Percentiles rank a stretch among this genome's conserved stretches.
Conservation (phyloP, 257 asterid genomes). For the Fraxinus excelsior region DNA sequence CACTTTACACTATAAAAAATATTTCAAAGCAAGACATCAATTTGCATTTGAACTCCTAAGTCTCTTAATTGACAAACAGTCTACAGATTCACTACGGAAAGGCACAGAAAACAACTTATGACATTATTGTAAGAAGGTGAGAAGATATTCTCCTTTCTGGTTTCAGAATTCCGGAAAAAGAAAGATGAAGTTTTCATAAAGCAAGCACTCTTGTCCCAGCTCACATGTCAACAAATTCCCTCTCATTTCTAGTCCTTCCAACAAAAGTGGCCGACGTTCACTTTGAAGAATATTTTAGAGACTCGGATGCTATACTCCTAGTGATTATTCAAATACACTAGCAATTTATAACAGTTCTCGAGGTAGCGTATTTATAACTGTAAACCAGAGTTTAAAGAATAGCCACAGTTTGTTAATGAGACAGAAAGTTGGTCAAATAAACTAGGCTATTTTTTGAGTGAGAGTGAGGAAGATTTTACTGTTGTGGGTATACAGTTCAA, state of each 20-base stretch:
- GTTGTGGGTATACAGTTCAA: neutral
- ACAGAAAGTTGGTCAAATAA: neutral
- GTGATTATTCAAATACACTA: neutral
- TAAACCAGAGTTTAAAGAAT: neutral
- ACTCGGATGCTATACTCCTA: neutral
- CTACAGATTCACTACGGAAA: neutral
- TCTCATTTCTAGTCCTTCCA: neutral
- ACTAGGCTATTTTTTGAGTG: neutral
- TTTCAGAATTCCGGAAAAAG: neutral
- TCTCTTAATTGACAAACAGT: neutral
- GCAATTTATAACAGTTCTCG: neutral
- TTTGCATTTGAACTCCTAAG: neutral
- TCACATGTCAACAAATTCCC: neutral
- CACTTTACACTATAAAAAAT: neutral
- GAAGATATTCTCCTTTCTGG: neutral
- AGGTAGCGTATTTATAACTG: neutral
- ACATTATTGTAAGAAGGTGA: neutral
- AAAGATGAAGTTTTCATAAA: neutral
- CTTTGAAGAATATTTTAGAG: neutral
- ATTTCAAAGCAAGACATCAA: neutral
- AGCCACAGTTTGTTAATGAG: neutral
- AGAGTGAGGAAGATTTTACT: slow-evolving; percentile 1
- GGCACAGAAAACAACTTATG: neutral
- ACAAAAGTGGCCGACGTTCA: neutral
- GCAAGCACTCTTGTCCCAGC: neutral